phyloP scores from a whole-genome alignment of 352 stramenopile genomes.

The Globisporangium echinulatum region DNA sequence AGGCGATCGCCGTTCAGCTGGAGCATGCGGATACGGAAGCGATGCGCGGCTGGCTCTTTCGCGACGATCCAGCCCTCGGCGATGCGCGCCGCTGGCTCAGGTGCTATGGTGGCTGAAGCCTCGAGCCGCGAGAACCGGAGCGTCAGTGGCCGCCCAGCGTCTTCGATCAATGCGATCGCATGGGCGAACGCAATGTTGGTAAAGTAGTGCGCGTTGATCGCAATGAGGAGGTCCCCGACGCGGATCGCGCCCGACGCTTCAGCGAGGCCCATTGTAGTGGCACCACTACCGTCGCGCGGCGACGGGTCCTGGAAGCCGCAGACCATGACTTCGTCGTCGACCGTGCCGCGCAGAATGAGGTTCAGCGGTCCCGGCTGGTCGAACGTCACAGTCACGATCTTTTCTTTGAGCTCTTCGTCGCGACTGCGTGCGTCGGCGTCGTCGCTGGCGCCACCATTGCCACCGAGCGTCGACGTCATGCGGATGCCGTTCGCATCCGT shows the following conservation, averaged over 20 bases:
- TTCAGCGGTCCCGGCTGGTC: constrained; percentile 67
- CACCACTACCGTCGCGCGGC: constrained; percentile 15
- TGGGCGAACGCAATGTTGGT: constrained; percentile 83
- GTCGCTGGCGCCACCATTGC: constrained; percentile 16
- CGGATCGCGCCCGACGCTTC: constrained; percentile 72
- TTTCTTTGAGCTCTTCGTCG: constrained; percentile 80
- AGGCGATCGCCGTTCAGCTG: constrained; percentile 75
- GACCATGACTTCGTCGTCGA: constrained; percentile 87
- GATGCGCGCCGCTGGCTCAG: constrained; percentile 33
- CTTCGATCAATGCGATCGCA: constrained; percentile 69
- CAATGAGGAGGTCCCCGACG: constrained; percentile 78
- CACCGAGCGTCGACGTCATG: constrained; percentile 54
- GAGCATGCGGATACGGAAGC: constrained; percentile 78
- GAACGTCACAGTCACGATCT: constrained; percentile 86
- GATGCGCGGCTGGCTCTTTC: constrained; percentile 69
- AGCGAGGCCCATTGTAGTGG: constrained; percentile 31
- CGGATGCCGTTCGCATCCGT: constrained; percentile 78
- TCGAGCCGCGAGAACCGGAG: constrained; percentile 80
- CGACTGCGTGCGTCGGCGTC: constrained; percentile 43
- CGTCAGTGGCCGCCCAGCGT: constrained; percentile 61
- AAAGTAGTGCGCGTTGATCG: constrained; percentile 85
- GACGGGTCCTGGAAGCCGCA: constrained; percentile 62
- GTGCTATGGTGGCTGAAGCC: constrained; percentile 12
- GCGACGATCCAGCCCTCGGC: constrained; percentile 83
- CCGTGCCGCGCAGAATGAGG: constrained; percentile 70